Conservation (phyloP, 1,284 basidiomycete species). For the Pseudozyma pruni region DNA sequence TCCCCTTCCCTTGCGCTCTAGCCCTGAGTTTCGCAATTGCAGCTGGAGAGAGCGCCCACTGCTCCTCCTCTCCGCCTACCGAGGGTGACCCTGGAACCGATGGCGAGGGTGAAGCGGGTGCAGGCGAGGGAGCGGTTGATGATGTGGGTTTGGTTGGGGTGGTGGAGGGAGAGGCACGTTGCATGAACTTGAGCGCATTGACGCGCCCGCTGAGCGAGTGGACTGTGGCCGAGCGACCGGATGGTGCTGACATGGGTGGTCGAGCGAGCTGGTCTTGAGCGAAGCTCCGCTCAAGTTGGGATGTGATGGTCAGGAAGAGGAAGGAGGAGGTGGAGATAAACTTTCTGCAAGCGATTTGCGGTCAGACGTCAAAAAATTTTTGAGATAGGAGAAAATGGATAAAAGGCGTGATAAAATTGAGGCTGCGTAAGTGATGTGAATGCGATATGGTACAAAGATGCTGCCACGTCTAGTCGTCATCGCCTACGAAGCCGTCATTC, state of each 20-base stretch:
- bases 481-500: conserved; percentile 36
- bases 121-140: conserved; percentile 1
- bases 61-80: conserved; percentile 16
- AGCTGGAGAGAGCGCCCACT: conserved; percentile 37
- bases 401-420: neutral
- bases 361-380: no score
- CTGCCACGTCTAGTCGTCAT: conserved; percentile 6
- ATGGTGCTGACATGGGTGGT: conserved; percentile 28
- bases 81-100: conserved; percentile 9
- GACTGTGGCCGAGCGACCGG: conserved; percentile 41
- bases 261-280: neutral
- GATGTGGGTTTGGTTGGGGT: neutral
- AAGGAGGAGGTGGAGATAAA: no score
- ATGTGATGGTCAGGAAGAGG: conserved; percentile 12
- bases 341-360: no score
- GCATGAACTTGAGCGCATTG: conserved; percentile 52
- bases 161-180: conserved; percentile 31
- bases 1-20: conserved; percentile 3
- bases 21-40: conserved; percentile 26
- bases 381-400: neutral
- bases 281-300: neutral
- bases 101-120: conserved; percentile 5
- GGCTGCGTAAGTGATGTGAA: no score
- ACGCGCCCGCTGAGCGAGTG: conserved; percentile 47
- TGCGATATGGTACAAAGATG: neutral